Percentiles rank a stretch among this genome's conserved stretches.
Evolutionary conservation across 345 rosid species (phyloP).

Genomic region (Balakata baccata): DNA sequence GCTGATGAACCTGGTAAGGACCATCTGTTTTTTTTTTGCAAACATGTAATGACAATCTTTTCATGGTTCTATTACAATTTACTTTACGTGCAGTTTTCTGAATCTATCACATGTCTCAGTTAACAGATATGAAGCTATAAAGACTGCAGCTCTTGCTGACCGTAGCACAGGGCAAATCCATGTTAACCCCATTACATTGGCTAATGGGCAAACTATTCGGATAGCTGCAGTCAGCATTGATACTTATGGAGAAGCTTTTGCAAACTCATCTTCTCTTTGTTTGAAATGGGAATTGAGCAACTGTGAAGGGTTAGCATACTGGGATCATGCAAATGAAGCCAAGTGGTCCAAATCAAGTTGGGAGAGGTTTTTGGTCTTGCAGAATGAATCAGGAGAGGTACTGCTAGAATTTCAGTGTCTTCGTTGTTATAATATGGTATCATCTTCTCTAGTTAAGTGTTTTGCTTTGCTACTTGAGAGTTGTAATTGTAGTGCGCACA

Average conservation of each 20-base stretch:
- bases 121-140: conserved; percentile 58
- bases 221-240: conserved; percentile 74
- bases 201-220: conserved; percentile 80
- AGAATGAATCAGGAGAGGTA: conserved; percentile 82
- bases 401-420: background rate
- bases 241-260: conserved; percentile 66
- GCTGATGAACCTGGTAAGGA: conserved; percentile 86
- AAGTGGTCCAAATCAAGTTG: conserved; percentile 54
- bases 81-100: conserved; percentile 21
- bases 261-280: conserved; percentile 83
- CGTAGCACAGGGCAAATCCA: conserved; percentile 51
- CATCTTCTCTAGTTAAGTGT: background rate
- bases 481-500: background rate
- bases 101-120: conserved; percentile 46
- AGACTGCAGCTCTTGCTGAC: conserved; percentile 56
- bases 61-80: conserved; percentile 2
- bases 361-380: conserved; percentile 81
- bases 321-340: conserved; percentile 56
- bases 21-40: background rate
- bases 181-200: conserved; percentile 65
- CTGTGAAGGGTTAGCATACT: conserved; percentile 68
- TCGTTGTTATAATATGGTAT: conserved; percentile 1
- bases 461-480: conserved; percentile 1
- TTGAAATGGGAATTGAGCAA: conserved; percentile 74
- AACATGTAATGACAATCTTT: background rate